phyloP scores from a whole-genome alignment of 1,284 basidiomycete species.

The Sanguinoderma infundibulare region DNA sequence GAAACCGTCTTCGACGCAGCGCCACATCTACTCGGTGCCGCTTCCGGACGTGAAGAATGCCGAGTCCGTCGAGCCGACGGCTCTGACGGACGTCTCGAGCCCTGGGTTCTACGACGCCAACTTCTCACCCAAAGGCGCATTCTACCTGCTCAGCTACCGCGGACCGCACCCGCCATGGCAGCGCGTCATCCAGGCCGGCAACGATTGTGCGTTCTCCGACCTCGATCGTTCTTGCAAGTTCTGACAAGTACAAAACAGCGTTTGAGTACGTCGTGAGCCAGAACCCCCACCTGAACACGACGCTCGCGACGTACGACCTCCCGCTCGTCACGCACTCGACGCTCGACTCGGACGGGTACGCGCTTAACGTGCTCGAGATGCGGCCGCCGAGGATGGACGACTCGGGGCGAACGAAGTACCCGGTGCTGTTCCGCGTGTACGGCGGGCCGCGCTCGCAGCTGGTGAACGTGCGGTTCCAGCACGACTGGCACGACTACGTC shows the following conservation, averaged over 20 bases:
- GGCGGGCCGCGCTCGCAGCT: slow-evolving; percentile 89
- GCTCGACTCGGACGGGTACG: slow-evolving; percentile 80
- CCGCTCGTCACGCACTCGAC: slow-evolving; percentile 72
- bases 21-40: slow-evolving; percentile 82
- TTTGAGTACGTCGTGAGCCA: slow-evolving; percentile 71
- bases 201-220: slow-evolving; percentile 52
- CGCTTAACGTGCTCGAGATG: slow-evolving; percentile 88
- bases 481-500: slow-evolving; percentile 90
- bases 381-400: slow-evolving; percentile 92
- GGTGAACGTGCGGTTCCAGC: slow-evolving; percentile 67
- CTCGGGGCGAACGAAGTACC: slow-evolving; percentile 91
- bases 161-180: slow-evolving; percentile 92
- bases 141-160: slow-evolving; percentile 80
- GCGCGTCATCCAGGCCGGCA: slow-evolving; percentile 69
- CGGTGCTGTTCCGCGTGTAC: slow-evolving; percentile 88
- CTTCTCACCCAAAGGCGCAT: slow-evolving; percentile 87
- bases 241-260: slow-evolving; percentile 40
- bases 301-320: slow-evolving; percentile 71
- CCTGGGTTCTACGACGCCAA: slow-evolving; percentile 67
- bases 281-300: slow-evolving; percentile 76
- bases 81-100: slow-evolving; percentile 70
- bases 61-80: slow-evolving; percentile 45
- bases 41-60: slow-evolving; percentile 52
- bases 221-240: background rate
- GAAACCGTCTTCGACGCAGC: slow-evolving; percentile 79